Evolutionary conservation across 2,329 filamentous ascomycete genomes (phyloP).

Genomic region (Arthrobotrys iridis): DNA sequence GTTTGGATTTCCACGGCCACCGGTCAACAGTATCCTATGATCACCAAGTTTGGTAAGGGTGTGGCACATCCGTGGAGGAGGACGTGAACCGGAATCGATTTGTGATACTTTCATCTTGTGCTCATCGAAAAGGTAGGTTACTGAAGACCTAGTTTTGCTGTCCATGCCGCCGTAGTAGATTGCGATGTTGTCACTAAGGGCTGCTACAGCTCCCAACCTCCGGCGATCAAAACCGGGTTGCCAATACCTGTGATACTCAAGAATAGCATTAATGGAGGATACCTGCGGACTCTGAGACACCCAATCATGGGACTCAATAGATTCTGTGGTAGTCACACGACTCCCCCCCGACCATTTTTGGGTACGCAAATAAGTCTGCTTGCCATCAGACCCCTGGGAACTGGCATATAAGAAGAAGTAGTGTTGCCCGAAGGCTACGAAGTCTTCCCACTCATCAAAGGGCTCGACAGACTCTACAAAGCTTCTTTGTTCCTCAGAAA

Average conservation of each 20-base stretch:
- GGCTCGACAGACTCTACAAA: conserved; percentile 76
- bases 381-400: conserved; percentile 58
- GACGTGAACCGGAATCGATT: not conserved
- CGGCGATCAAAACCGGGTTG: conserved; percentile 17
- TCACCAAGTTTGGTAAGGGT: conserved; percentile 74
- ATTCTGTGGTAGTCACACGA: not conserved
- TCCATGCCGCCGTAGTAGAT: conserved; percentile 45
- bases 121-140: conserved; percentile 17
- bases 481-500: conserved; percentile 67
- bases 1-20: conserved; percentile 81
- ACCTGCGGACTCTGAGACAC: not conserved
- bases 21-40: conserved; percentile 72
- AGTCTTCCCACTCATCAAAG: conserved; percentile 97
- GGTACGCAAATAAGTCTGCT: not conserved
- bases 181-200: not conserved
- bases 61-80: conserved; percentile 74
- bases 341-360: conserved; percentile 21
- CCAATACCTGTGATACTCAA: not conserved
- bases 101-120: not conserved
- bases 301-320: too few relatives aligned
- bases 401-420: conserved; percentile 80
- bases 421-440: conserved; percentile 83
- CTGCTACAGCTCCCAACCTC: conserved; percentile 19
- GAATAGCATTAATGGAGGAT: not conserved
- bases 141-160: conserved; percentile 33